Percentiles rank a stretch among this genome's conserved stretches.
These are phyloP conservation scores for Fusarium tanahbumbuense DNA, from an alignment of 2,329 filamentous ascomycete species.

Conservation along the genomic window DNA sequence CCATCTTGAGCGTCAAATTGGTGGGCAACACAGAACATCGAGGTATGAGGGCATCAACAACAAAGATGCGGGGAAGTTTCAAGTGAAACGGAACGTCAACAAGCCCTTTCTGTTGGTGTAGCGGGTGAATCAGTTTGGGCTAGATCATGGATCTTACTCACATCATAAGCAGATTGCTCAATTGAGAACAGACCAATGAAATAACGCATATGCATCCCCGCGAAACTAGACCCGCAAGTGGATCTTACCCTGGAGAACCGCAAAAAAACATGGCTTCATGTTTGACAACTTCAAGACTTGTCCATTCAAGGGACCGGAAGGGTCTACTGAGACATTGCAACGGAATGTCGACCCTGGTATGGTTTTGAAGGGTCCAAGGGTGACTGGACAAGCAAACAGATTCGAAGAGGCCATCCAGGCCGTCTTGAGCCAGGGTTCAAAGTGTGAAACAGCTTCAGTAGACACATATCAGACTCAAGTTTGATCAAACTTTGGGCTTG, in stretches of 20 bases:
- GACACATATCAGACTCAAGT: background rate
- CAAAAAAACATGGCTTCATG: slow-evolving; percentile 1
- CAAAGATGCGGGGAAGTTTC: slow-evolving; percentile 36
- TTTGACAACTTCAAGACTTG: slow-evolving; percentile 9
- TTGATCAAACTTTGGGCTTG: background rate
- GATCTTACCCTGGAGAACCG: slow-evolving; percentile 33
- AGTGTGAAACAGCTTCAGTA: background rate
- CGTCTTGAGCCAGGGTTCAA: background rate
- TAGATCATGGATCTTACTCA: slow-evolving; percentile 4
- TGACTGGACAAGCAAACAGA: background rate
- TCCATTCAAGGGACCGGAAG: slow-evolving; percentile 2
- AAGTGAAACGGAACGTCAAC: slow-evolving; percentile 15
- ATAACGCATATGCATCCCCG: slow-evolving; percentile 28
- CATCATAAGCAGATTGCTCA: slow-evolving; percentile 5
- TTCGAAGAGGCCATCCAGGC: background rate
- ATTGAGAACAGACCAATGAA: slow-evolving; percentile 31
- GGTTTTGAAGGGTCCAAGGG: background rate
- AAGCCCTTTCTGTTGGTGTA: slow-evolving; percentile 9
- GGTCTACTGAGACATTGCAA: slow-evolving; percentile 4
- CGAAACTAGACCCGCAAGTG: slow-evolving; percentile 23
- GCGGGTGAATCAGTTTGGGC: slow-evolving; percentile 14
- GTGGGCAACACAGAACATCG: background rate
- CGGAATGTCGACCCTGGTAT: background rate
- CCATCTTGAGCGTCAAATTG: background rate
- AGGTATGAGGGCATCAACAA: slow-evolving; percentile 20